phyloP scores from a whole-genome alignment of 2,329 filamentous ascomycete species.

The Nothomitra cinnamomea region DNA sequence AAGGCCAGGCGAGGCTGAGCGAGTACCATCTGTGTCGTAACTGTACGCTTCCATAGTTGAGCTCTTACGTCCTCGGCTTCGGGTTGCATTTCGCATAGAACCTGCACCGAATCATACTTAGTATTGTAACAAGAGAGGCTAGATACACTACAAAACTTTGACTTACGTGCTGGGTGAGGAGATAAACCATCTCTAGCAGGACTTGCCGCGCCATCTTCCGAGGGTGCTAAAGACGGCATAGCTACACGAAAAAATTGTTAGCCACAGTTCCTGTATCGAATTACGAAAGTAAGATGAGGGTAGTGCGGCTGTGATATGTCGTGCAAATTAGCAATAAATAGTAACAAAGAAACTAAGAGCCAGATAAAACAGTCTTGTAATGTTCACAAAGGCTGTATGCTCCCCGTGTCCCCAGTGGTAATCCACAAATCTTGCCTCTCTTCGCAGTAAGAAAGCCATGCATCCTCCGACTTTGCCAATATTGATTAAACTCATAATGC shows the following conservation, averaged over 20 bases:
- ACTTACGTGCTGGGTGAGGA: slow-evolving; percentile 2
- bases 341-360: no score
- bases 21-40: slow-evolving; percentile 4
- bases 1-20: slow-evolving; percentile 2
- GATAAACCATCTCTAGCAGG: slow-evolving; percentile 3
- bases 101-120: not conserved
- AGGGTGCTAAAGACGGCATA: slow-evolving; percentile 3
- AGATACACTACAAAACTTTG: not conserved
- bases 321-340: no score
- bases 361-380: no score
- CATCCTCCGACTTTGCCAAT: no score
- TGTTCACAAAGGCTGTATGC: no score
- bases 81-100: not conserved
- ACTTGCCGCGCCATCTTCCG: slow-evolving; percentile 5
- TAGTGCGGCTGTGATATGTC: no score
- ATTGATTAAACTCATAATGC: no score
- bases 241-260: not conserved
- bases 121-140: not conserved
- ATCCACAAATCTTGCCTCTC: no score
- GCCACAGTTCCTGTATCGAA: not conserved
- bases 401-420: no score
- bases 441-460: no score
- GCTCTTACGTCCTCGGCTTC: not conserved
- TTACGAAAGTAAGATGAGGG: no score
- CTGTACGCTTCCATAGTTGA: not conserved